phyloP scores from a whole-genome alignment of 805 yeast genomes.

The Starmerella potacharoeniae region DNA sequence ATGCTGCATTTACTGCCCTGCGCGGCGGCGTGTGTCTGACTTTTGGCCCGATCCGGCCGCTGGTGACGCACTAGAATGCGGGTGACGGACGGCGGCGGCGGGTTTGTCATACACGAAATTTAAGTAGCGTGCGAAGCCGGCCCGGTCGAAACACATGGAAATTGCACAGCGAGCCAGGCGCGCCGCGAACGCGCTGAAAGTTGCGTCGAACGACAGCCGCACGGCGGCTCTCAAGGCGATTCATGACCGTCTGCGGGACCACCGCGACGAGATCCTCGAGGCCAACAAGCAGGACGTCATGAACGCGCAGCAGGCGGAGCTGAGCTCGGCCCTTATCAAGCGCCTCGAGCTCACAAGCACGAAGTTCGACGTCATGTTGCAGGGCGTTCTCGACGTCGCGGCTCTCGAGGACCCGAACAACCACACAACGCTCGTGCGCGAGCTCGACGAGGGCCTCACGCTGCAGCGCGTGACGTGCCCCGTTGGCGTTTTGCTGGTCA shows the following conservation, averaged over 20 bases:
- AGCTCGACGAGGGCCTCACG: constrained; percentile 81
- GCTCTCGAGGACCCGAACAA: constrained; percentile 85
- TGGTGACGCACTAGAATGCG: neutral
- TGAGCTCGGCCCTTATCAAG: constrained; percentile 64
- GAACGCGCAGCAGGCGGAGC: constrained; percentile 47
- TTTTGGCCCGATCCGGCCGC: no score
- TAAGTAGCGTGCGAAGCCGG: neutral
- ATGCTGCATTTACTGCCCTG: neutral
- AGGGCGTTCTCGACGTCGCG: constrained; percentile 89
- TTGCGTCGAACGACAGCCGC: constrained; percentile 61
- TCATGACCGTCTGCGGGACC: constrained; percentile 50
- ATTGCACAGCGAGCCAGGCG: constrained; percentile 70
- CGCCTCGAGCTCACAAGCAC: constrained; percentile 77
- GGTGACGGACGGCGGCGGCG: neutral
- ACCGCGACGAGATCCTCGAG: constrained; percentile 50
- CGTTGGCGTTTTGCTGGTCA: constrained; percentile 83
- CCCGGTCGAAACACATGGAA: constrained; percentile 21
- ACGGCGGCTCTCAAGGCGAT: constrained; percentile 61
- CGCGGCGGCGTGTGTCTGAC: neutral
- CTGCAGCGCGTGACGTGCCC: constrained; percentile 82
- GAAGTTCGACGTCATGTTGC: constrained; percentile 86
- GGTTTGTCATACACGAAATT: constrained; percentile 1
- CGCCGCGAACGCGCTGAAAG: constrained; percentile 77
- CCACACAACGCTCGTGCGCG: constrained; percentile 67
- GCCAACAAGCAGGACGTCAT: constrained; percentile 72